phyloP scores from a whole-genome alignment of 2,329 filamentous ascomycete species.

The Celoporthe dispersa region DNA sequence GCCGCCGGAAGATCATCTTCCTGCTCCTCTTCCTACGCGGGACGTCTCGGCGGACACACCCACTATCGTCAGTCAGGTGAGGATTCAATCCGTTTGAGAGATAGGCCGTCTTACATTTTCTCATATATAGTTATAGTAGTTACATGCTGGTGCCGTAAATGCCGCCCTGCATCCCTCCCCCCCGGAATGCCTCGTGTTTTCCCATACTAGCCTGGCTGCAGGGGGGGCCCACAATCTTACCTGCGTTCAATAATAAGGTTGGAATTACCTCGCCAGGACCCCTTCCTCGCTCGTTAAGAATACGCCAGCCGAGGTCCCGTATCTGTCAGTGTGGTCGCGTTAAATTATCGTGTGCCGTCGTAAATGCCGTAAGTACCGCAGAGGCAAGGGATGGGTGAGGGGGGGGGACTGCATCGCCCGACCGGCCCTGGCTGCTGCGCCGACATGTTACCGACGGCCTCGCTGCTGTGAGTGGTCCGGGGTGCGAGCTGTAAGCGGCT shows the following conservation, averaged over 20 bases:
- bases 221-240: neutral
- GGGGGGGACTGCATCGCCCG: too few species aligned
- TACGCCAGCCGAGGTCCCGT: neutral
- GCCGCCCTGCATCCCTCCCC: neutral
- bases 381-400: neutral
- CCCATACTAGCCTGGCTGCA: neutral
- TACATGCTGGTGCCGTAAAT: neutral
- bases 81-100: neutral
- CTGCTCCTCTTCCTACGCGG: slow-evolving; percentile 6
- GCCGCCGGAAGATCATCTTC: neutral
- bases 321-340: neutral
- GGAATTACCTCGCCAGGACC: neutral
- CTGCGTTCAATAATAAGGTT: neutral
- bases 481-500: neutral
- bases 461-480: neutral
- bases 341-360: neutral
- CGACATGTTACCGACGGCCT: neutral
- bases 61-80: slow-evolving; percentile 10
- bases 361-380: neutral
- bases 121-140: neutral
- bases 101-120: neutral
- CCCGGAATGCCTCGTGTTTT: neutral
- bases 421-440: neutral
- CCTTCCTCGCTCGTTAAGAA: neutral
- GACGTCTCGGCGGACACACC: slow-evolving; percentile 6